phyloP scores from a whole-genome alignment of 2,329 filamentous ascomycete genomes.

The Calonectria henricotiae region DNA sequence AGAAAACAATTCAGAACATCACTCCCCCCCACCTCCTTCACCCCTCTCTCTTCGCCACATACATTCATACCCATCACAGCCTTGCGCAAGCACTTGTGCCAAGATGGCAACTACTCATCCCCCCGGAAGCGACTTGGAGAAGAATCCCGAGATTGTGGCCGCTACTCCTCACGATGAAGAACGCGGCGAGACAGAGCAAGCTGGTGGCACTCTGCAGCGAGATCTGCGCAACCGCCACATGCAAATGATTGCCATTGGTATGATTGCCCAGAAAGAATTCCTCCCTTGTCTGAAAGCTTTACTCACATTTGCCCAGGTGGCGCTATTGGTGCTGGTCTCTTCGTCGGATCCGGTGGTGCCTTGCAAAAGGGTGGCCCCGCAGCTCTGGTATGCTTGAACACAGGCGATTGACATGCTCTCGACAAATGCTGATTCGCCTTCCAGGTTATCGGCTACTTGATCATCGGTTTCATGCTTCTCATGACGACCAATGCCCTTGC shows the following conservation, averaged over 20 bases:
- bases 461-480: constrained; percentile 59
- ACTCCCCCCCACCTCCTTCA: neutral
- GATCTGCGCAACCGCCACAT: constrained; percentile 86
- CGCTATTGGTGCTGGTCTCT: constrained; percentile 74
- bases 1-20: constrained; percentile 2
- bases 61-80: neutral
- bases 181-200: constrained; percentile 3
- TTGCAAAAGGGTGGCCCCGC: constrained; percentile 65
- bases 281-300: neutral
- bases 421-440: neutral
- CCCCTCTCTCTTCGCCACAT: neutral
- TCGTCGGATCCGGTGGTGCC: constrained; percentile 71
- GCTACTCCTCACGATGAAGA: constrained; percentile 3
- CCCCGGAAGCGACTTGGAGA: constrained; percentile 1
- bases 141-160: neutral
- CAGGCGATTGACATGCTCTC: neutral
- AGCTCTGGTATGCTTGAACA: constrained; percentile 42
- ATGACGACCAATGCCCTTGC: constrained; percentile 69
- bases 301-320: constrained; percentile 60
- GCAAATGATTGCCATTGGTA: constrained; percentile 97
- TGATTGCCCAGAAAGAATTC: constrained; percentile 78
- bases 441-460: constrained; percentile 59
- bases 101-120: neutral
- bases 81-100: too few relatives aligned
- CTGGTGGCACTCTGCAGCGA: constrained; percentile 54